Percentiles rank a stretch among this genome's conserved stretches.
These are phyloP conservation scores for Saccharomyces mikatae DNA, from an alignment of 805 yeast genomes.

Conservation along the genomic window DNA sequence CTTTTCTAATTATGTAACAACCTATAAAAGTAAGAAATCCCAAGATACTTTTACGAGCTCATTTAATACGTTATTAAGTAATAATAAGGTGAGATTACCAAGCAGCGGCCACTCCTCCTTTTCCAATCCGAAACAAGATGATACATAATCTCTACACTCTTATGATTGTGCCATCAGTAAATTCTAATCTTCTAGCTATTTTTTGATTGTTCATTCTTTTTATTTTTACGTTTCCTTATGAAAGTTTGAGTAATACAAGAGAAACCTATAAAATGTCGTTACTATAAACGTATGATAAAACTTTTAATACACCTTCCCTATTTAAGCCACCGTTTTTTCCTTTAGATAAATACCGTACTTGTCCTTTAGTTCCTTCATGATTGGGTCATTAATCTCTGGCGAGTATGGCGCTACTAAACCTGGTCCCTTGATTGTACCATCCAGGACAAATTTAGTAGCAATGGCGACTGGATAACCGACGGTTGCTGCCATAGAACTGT, in stretches of 20 bases:
- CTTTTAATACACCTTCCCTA: not conserved
- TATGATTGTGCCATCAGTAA: not conserved
- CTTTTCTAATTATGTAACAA: not conserved
- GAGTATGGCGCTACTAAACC: conserved; percentile 92
- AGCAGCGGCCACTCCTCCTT: not conserved
- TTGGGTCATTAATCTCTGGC: conserved; percentile 82
- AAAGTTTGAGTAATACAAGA: not conserved
- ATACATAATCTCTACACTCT: too few relatives aligned
- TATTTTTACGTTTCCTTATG: not conserved
- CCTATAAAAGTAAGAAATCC: not conserved
- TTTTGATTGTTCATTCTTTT: not conserved
- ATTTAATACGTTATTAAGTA: not conserved
- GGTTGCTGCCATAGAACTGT: conserved; percentile 96
- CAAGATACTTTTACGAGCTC: not conserved
- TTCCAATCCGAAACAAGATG: not conserved
- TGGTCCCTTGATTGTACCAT: conserved; percentile 66
- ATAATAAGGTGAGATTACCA: not conserved
- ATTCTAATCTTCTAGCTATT: not conserved
- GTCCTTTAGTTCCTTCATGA: conserved; percentile 85
- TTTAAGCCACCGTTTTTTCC: conserved; percentile 63
- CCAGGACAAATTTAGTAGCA: conserved; percentile 77
- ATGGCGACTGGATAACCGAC: conserved; percentile 99
- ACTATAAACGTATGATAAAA: not conserved
- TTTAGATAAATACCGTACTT: conserved; percentile 78
- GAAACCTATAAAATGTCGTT: not conserved